Base-by-base conservation (phyloP, 305 asterid species). In the Nicotiana rustica region DNA sequence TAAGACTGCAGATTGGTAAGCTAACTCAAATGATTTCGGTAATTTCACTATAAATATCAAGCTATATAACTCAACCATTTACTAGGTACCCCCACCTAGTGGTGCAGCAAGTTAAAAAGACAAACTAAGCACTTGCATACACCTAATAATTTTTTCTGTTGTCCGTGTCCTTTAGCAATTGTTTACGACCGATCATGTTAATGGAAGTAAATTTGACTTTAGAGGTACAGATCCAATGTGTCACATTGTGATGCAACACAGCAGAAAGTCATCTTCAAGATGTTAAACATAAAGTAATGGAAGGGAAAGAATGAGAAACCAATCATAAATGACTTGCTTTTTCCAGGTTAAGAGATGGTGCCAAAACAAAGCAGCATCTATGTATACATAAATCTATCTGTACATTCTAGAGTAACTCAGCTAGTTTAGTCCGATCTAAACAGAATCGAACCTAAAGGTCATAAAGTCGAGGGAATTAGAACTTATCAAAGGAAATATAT, bases 261-360 rank as follows among this genome's bases (percentile, higher is more conserved):
- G 13, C 60, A 12, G 38, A 44, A 69, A n/a, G 21, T 44, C 61
- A 19, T 71, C 61, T 41, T 4, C 33, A 69, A 44, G 77, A 44
- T 19, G 61, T 44, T 44, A 19, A 71, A 5, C 18, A 71, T 44
- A 71, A 71, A 19, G 36, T 44, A 25, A 71, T 41, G 13, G 36
- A 19, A 71, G 60, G 19, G 12, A 47, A 17, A 44, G 57, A 19
- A 41, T 19, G 78, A 44, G 78, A 71, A 71, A 44, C 61, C 36
- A 71, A 19, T 70, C 60, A 44, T 71, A 71, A 71, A 18, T 59
- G 19, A 71, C 78, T 18, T 71, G 78, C 38, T 71, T 71, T 44
- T 71, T 18, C 36, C 60, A 71, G 5, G 61, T 44, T 70, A 71
- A 44, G 47, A 71, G 47, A 71, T 71, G 18, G 60, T 12, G 36